These are phyloP conservation scores for Hypoxylon sp. DNA, from an alignment of 2,329 filamentous ascomycete genomes.

Conservation along the genomic window DNA sequence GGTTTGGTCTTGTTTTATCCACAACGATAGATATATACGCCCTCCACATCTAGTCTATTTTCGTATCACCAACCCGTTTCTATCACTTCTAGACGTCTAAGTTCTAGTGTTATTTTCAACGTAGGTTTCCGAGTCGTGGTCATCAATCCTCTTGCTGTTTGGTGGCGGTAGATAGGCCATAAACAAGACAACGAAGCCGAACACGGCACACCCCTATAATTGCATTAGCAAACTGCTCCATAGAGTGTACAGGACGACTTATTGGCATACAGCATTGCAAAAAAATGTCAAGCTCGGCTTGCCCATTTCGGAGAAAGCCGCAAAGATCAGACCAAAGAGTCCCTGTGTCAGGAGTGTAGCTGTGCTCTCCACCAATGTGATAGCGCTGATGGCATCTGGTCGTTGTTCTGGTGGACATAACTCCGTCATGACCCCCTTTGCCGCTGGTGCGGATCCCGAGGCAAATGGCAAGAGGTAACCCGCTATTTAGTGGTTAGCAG, in stretches of 20 bases:
- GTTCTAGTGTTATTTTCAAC: slow-evolving; percentile 21
- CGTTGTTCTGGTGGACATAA: slow-evolving; percentile 73
- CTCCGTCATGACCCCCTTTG: slow-evolving; percentile 78
- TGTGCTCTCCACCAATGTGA: slow-evolving; percentile 77
- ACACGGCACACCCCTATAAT: slow-evolving; percentile 63
- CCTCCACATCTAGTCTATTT: background rate
- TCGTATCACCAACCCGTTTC: background rate
- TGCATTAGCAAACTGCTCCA: slow-evolving; percentile 25
- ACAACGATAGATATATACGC: background rate
- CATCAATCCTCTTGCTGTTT: slow-evolving; percentile 33
- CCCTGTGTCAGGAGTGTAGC: slow-evolving; percentile 72
- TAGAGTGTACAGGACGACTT: background rate
- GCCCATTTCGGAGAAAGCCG: slow-evolving; percentile 69
- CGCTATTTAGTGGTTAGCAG: slow-evolving; percentile 52
- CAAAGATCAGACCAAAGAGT: slow-evolving; percentile 75
- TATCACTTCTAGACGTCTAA: background rate
- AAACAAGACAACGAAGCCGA: slow-evolving; percentile 60
- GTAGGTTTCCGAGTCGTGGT: slow-evolving; percentile 37
- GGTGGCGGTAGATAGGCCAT: slow-evolving; percentile 33
- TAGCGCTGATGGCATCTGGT: slow-evolving; percentile 74
- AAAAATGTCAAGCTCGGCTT: slow-evolving; percentile 73
- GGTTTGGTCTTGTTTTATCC: background rate
- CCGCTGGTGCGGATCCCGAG: slow-evolving; percentile 75
- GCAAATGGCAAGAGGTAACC: slow-evolving; percentile 74
- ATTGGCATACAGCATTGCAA: slow-evolving; percentile 69